Evolutionary conservation across 2,329 filamentous ascomycete species (phyloP).

Genomic region (Claviceps digitariae): DNA sequence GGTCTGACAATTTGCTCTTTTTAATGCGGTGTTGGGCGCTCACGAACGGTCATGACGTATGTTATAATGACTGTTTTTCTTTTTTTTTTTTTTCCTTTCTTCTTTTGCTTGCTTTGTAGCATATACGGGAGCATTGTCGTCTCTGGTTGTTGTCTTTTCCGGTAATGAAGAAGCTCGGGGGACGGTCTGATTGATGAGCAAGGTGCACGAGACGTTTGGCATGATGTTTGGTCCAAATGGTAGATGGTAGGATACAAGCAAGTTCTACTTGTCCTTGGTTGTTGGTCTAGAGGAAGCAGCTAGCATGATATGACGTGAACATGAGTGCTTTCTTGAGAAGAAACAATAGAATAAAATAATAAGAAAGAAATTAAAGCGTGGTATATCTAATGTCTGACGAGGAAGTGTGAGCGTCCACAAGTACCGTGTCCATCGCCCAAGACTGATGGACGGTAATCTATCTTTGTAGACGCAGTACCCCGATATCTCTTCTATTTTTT

Average conservation of each 20-base stretch:
- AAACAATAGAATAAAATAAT: too few species aligned
- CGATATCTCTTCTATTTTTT: too few species aligned
- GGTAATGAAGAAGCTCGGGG: too few species aligned
- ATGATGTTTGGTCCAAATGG: background rate
- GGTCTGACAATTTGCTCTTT: background rate
- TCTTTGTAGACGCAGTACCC: too few species aligned
- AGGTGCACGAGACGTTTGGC: background rate
- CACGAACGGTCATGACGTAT: background rate
- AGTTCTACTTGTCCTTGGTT: background rate
- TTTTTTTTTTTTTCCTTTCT: background rate
- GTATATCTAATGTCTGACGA: too few species aligned
- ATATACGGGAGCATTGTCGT: background rate
- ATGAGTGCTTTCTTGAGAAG: background rate
- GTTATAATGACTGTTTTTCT: background rate
- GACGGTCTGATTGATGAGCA: background rate
- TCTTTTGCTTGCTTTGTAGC: background rate
- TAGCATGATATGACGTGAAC: background rate
- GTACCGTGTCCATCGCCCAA: too few species aligned
- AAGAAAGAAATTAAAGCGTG: too few species aligned
- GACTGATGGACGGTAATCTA: too few species aligned
- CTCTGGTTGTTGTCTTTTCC: background rate
- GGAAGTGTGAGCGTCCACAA: too few species aligned
- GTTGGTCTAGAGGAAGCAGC: background rate
- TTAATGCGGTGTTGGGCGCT: background rate
- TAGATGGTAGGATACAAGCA: background rate